Base-by-base conservation (phyloP, 371 early-diverging fungal species). In the Phascolomyces articulosus region DNA sequence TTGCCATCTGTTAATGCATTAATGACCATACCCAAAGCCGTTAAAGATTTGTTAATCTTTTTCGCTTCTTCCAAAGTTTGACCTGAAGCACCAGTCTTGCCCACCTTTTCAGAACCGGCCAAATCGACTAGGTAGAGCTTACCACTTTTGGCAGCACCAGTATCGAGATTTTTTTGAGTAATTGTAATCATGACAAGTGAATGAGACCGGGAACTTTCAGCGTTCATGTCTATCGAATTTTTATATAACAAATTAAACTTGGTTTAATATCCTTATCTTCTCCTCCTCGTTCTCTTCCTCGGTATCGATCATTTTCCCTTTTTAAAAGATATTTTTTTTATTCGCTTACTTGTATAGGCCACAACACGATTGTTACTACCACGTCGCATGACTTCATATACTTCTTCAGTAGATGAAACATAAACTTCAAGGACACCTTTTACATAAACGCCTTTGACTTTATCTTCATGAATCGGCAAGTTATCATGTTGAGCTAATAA, bases 31-130 rank as follows among this genome's bases (percentile, higher is more conserved):
- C 99, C 99, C 18, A 99, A 86, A 0, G 96, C 93, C 10, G 95
- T 93, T 15, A 99, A 86, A 0, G 97, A 96, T 78, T 95, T 98
- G 88, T 99, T 99, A 79, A 99, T 99, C 81, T 96, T 96, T 77
- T 97, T 97, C 64, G 99, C 98, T 80, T 99, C 99, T 81, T 98
- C 97, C 29, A 99, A 84, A 3, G 98, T 95, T 72, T 96, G 95
- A 21, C 99, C 98, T 10, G 96, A 94, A 6, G 98, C 99, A 65
- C 97, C 97, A 26, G 99, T 99, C 76, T 97, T 95, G 58, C 95
- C 93, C 21, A 96, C 91, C 72, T 96, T 92, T 80, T 98, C 98
- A 18, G 95, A 94, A 34, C 98, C 98, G 20, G 98, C 97, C 66
- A 98, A 77, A 80, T 98, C 98, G 64, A 96, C 94, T 56, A 98